These are phyloP conservation scores for Miscanthus lutarioriparius DNA, from an alignment of 176 grass and related monocot species.

Conservation along the genomic window DNA sequence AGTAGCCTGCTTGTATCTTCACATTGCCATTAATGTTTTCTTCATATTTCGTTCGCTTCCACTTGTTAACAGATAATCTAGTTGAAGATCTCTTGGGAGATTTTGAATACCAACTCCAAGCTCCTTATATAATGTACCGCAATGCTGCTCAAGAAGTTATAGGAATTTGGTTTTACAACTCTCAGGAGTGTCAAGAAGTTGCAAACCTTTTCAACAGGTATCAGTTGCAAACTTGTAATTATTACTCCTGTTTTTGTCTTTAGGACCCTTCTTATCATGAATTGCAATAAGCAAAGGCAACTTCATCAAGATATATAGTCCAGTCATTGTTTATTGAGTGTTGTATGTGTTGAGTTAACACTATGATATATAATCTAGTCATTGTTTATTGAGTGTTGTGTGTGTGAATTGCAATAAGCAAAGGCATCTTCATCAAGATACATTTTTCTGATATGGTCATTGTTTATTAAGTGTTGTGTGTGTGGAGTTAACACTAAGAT, in stretches of 20 bases:
- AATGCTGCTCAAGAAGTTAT: slow-evolving; percentile 70
- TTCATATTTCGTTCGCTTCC: not conserved
- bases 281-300: not conserved
- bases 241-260: not conserved
- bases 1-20: not conserved
- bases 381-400: not conserved
- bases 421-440: not conserved
- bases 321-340: not conserved
- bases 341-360: not conserved
- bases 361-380: not conserved
- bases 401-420: not conserved
- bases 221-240: not conserved
- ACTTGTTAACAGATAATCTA: slow-evolving; percentile 58
- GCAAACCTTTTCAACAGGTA: slow-evolving; percentile 64
- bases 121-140: slow-evolving; percentile 63
- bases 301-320: not conserved
- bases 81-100: slow-evolving; percentile 66
- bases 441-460: not conserved
- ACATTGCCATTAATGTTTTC: not conserved
- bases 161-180: slow-evolving; percentile 69
- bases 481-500: not conserved
- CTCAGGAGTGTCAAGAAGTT: slow-evolving; percentile 61
- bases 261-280: not conserved
- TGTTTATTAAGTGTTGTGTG: not conserved
- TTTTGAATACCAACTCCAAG: slow-evolving; percentile 68